phyloP scores from a whole-genome alignment of 179 eudicot genomes.

The Nepenthes alata region DNA sequence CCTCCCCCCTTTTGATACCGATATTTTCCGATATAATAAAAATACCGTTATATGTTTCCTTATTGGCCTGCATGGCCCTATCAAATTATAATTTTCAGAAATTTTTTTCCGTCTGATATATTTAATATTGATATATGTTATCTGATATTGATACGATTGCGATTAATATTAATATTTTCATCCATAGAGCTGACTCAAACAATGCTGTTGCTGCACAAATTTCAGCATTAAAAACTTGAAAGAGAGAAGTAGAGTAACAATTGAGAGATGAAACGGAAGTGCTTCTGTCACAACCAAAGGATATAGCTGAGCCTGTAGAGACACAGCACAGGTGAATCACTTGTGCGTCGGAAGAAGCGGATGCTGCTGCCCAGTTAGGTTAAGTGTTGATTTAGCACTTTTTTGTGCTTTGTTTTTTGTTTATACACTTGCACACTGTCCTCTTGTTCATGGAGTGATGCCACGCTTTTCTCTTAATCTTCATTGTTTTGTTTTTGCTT shows the following conservation, averaged over 20 bases:
- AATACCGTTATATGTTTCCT: no score
- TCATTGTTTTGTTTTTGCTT: no score
- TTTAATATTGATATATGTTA: no score
- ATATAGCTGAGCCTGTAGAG: conserved; percentile 94
- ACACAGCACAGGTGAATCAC: conserved; percentile 75
- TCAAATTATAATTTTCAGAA: no score
- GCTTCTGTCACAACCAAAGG: conserved; percentile 78
- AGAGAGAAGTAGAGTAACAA: conserved; percentile 54
- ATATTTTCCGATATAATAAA: no score
- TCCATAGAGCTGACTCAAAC: conserved; percentile 23
- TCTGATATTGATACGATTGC: no score
- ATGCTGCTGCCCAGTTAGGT: conserved; percentile 68
- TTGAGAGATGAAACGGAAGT: conserved; percentile 76
- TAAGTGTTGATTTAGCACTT: not conserved
- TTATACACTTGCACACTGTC: not conserved
- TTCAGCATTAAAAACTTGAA: conserved; percentile 71
- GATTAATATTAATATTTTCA: no score
- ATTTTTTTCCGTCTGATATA: no score
- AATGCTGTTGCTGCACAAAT: conserved; percentile 83
- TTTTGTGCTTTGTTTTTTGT: not conserved
- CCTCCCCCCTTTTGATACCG: no score
- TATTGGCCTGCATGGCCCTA: no score
- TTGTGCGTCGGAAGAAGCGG: conserved; percentile 92
- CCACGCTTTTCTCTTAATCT: no score
- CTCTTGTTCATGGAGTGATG: no score